Conservation (phyloP, 2,329 filamentous ascomycete species). For the Scytalidium sp. region DNA sequence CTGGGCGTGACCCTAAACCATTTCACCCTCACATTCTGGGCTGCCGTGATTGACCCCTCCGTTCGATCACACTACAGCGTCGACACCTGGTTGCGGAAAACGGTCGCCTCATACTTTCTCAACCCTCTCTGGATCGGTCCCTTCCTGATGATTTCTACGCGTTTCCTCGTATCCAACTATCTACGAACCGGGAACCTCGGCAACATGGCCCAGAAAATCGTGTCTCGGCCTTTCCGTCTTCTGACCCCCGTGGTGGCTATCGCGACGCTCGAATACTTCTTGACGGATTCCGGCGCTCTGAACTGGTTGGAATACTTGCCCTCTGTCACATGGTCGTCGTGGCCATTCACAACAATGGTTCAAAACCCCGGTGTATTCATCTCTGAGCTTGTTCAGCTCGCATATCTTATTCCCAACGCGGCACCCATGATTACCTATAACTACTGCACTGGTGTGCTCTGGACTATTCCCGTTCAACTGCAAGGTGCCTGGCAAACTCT, state of each 20-base stretch:
- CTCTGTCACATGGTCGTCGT: constrained; percentile 43
- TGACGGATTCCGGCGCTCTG: constrained; percentile 40
- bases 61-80: constrained; percentile 34
- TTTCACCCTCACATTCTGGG: constrained; percentile 41
- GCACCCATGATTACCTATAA: constrained; percentile 44
- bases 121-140: constrained; percentile 45
- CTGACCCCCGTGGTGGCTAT: constrained; percentile 42
- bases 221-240: constrained; percentile 40
- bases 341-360: constrained; percentile 40
- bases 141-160: constrained; percentile 45
- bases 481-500: constrained; percentile 44
- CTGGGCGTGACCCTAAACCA: constrained; percentile 42
- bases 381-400: constrained; percentile 40
- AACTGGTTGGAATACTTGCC: constrained; percentile 41
- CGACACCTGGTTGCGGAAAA: constrained; percentile 38
- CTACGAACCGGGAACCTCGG: constrained; percentile 38
- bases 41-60: constrained; percentile 33
- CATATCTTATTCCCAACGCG: constrained; percentile 44
- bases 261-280: constrained; percentile 42
- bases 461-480: constrained; percentile 46
- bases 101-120: constrained; percentile 39
- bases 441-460: constrained; percentile 46
- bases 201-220: constrained; percentile 40
- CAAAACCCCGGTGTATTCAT: constrained; percentile 39
- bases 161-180: constrained; percentile 40